Evolutionary conservation across 2,329 filamentous ascomycete species (phyloP), one percentile per base, ranked within the genome.

Genomic region (Lomentospora prolificans): DNA sequence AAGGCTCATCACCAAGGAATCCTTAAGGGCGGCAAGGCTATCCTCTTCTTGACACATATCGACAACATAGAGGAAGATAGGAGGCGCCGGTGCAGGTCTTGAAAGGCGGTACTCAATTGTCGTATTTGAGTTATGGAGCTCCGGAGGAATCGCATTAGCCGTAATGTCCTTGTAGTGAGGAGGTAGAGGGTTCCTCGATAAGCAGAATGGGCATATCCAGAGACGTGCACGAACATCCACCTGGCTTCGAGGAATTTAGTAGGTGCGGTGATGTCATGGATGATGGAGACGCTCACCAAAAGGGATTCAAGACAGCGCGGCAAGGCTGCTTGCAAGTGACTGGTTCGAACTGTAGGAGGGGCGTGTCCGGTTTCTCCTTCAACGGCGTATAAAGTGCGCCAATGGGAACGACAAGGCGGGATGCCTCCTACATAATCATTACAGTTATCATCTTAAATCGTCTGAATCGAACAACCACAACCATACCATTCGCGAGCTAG

Each of bases 321-420:
- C 94, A 99, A 59, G 94, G 94, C 69, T 88, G 83, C 74, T 96
- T 96, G 84, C 94, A 99, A 59, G 89, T 91, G 44, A 99, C 90
- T 17, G 94, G 94, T 73, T 97, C 92, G 72, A 97, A 97, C 69
- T 95, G 89, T 55, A 99, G 80, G 60, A 96, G 75, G 56, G 91
- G 90, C 24, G 89, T 89, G 61, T 95, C 87, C 22, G 87, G 84
- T 75, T 95, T 95, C 75, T 96, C 92, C 74, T 97, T 97, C 64
- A 96, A 75, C 4, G 92, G 91, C 2, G 92, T 99, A 72, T 97
- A 97, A 51, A 96, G 81, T 62, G 90, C 91, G 69, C 91, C 94
- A 66, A 99, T 96, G 59, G 94, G 94, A 33, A 97, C 94, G 60
- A 96, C 91, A 55, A 96, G 84, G 59, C 91, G 84, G 58, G 90